A percentile compares a stretch with the other conserved stretches of the same genome.
phyloP scores from a whole-genome alignment of 2,329 filamentous ascomycete species.

The Thelonectria discophora region DNA sequence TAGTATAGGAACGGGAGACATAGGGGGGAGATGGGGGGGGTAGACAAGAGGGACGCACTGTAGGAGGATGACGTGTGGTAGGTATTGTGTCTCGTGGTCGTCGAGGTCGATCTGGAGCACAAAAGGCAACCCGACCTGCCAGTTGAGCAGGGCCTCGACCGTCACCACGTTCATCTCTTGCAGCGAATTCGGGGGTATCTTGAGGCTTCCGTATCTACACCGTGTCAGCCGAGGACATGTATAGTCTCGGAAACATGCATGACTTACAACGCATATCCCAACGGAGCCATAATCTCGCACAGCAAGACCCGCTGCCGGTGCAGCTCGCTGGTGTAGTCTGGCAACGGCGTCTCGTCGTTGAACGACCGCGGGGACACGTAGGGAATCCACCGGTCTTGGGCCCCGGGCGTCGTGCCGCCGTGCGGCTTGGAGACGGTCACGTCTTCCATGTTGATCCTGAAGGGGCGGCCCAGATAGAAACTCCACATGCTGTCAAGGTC shows the following conservation, averaged over 20 bases:
- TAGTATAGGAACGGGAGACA: background rate
- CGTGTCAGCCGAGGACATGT: background rate
- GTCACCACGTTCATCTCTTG: conserved; percentile 35
- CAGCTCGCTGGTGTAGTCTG: conserved; percentile 28
- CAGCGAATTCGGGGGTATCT: conserved; percentile 22
- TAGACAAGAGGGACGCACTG: conserved; percentile 25
- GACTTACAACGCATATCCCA: conserved; percentile 38
- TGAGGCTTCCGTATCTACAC: conserved; percentile 35
- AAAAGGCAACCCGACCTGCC: conserved; percentile 32
- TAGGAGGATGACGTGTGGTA: conserved; percentile 39
- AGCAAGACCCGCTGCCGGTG: conserved; percentile 29
- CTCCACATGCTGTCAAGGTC: conserved; percentile 34
- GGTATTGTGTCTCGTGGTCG: conserved; percentile 23
- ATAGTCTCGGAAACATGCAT: background rate
- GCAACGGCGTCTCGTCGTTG: conserved; percentile 17
- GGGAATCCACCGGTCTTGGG: conserved; percentile 24
- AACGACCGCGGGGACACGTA: conserved; percentile 27
- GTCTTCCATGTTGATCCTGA: conserved; percentile 40
- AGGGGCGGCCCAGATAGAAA: conserved; percentile 40
- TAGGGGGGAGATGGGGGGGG: background rate
- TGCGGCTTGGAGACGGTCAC: conserved; percentile 38
- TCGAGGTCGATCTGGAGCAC: conserved; percentile 33
- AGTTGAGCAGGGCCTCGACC: conserved; percentile 31
- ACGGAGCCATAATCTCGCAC: conserved; percentile 37
- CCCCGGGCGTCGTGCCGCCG: conserved; percentile 16